Evolutionary conservation across 352 stramenopile species (phyloP).

Genomic region (Aphanomyces astaci): DNA sequence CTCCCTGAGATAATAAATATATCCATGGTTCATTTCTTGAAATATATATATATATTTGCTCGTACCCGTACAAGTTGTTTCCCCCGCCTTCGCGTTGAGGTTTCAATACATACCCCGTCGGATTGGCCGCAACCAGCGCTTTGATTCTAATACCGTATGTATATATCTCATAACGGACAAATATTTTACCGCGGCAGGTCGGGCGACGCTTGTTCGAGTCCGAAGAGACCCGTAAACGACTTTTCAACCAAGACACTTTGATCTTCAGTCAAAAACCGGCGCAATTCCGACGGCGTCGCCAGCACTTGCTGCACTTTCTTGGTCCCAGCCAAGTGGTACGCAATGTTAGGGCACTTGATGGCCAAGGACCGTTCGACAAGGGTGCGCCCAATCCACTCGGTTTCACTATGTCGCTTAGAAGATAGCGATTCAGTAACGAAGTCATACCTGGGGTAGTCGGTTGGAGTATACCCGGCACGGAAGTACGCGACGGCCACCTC

Average conservation of each 20-base stretch:
- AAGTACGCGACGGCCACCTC: conserved; percentile 95
- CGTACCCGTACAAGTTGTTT: conserved; percentile 94
- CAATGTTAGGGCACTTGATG: conserved; percentile 94
- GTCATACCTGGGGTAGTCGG: conserved; percentile 85
- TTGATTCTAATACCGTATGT: conserved; percentile 34
- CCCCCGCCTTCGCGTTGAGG: conserved; percentile 97
- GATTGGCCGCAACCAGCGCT: conserved; percentile 54
- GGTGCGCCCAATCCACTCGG: conserved; percentile 86
- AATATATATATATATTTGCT: too few relatives aligned
- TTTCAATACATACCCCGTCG: conserved; percentile 92
- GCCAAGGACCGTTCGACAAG: conserved; percentile 86
- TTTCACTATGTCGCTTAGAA: conserved; percentile 24
- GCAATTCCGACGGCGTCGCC: conserved; percentile 68
- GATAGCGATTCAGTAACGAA: background rate
- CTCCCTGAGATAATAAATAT: conserved; percentile 26
- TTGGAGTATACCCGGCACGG: conserved; percentile 92
- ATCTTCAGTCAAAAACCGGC: conserved; percentile 81
- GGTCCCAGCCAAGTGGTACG: conserved; percentile 94
- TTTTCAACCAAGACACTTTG: conserved; percentile 67
- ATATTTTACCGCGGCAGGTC: conserved; percentile 41
- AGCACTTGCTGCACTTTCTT: conserved; percentile 99
- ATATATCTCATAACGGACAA: background rate
- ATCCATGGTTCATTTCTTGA: background rate
- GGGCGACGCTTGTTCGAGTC: conserved; percentile 78
- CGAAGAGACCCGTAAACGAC: conserved; percentile 94